phyloP scores from a whole-genome alignment of 1,284 basidiomycete genomes.

The Cutaneotrichosporon cutaneum region DNA sequence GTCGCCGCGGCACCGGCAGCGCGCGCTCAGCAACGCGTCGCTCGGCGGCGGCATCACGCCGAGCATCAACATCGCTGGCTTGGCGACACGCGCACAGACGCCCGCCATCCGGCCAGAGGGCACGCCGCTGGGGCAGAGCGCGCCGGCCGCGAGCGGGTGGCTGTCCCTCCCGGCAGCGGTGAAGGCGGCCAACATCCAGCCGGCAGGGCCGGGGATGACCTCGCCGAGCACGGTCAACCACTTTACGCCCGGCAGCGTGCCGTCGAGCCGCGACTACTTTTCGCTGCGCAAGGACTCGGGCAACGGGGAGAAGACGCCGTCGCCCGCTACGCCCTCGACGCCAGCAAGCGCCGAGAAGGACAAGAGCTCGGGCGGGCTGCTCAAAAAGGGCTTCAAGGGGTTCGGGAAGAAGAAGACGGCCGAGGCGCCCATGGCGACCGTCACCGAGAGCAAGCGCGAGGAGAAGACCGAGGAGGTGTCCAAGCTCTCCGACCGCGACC shows the following conservation, averaged over 20 bases:
- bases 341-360: not conserved
- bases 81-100: constrained; percentile 65
- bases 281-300: constrained; percentile 25
- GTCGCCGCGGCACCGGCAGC: constrained; percentile 36
- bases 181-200: not conserved
- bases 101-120: constrained; percentile 52
- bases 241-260: not conserved
- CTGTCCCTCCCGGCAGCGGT: constrained; percentile 26
- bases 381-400: constrained; percentile 63
- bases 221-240: not conserved
- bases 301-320: constrained; percentile 14
- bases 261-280: constrained; percentile 42
- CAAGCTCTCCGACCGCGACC: constrained; percentile 42
- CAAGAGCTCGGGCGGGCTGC: constrained; percentile 8
- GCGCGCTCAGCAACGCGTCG: constrained; percentile 30
- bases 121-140: constrained; percentile 32
- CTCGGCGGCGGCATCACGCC: constrained; percentile 27
- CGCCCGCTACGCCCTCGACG: constrained; percentile 6
- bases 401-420: constrained; percentile 63
- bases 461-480: constrained; percentile 12
- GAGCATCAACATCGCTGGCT: constrained; percentile 59
- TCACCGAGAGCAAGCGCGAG: constrained; percentile 35
- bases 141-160: constrained; percentile 31
- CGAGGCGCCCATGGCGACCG: constrained; percentile 46
- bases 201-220: not conserved